These are phyloP conservation scores for Datura wrightii DNA, from an alignment of 257 asterid species.

Conservation along the genomic window DNA sequence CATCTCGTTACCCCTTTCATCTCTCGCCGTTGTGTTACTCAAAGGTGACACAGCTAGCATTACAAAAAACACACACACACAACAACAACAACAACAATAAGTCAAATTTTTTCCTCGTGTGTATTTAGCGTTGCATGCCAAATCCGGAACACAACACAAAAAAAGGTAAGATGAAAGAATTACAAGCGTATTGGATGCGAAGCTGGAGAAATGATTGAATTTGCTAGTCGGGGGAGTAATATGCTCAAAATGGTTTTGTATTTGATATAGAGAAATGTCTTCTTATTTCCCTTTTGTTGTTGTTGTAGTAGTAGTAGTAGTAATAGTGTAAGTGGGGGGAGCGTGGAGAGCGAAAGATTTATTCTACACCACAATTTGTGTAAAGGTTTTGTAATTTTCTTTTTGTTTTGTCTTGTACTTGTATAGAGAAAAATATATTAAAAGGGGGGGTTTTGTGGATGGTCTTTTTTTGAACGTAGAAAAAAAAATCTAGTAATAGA, in stretches of 20 bases:
- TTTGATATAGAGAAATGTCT: conserved; percentile 25
- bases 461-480: conserved; percentile 58
- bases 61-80: neutral
- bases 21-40: conserved; percentile 42
- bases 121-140: conserved; percentile 1
- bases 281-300: neutral
- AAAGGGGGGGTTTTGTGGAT: conserved; percentile 59
- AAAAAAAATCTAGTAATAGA: conserved; percentile 47
- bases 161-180: neutral
- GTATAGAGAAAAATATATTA: neutral
- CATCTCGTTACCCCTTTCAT: conserved; percentile 60
- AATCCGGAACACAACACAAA: neutral
- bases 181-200: neutral
- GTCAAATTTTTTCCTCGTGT: neutral
- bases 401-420: conserved; percentile 48
- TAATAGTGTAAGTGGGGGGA: conserved; percentile 31
- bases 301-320: neutral
- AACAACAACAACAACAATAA: neutral
- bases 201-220: neutral
- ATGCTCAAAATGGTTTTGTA: neutral
- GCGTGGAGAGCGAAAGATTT: conserved; percentile 41
- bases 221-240: neutral
- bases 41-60: conserved; percentile 79
- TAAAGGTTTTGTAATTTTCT: conserved; percentile 56
- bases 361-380: conserved; percentile 69